phyloP scores from a whole-genome alignment of 2,329 filamentous ascomycete species.

The Dactylellina cionopaga region DNA sequence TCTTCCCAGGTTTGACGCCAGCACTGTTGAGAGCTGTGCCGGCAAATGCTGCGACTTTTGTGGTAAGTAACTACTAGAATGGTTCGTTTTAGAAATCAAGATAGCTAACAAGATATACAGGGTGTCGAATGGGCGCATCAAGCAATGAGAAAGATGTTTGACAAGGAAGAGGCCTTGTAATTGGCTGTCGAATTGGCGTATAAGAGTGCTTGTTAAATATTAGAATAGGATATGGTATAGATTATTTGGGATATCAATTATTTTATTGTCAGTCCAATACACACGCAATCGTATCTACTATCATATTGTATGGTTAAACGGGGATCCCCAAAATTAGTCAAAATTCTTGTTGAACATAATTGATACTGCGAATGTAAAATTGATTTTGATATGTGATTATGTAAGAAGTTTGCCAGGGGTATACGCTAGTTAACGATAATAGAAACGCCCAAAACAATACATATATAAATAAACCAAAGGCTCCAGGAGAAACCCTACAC shows the following conservation, averaged over 20 bases:
- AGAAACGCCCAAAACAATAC: conserved; percentile 5
- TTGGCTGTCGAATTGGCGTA: neutral
- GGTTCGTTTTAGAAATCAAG: neutral
- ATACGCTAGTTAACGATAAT: too few relatives aligned
- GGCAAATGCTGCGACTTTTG: conserved; percentile 94
- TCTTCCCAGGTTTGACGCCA: conserved; percentile 96
- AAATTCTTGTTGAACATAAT: too few relatives aligned
- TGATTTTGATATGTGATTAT: too few relatives aligned
- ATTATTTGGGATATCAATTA: conserved; percentile 26
- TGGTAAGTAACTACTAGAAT: conserved; percentile 54
- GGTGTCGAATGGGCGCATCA: conserved; percentile 85
- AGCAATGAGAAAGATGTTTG: conserved; percentile 79
- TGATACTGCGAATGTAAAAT: too few relatives aligned
- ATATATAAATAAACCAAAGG: neutral
- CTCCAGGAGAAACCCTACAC: neutral
- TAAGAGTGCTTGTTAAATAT: conserved; percentile 37
- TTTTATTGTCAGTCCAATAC: conserved; percentile 9
- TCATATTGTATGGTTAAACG: too few relatives aligned
- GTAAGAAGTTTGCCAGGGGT: too few relatives aligned
- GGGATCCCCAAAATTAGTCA: too few relatives aligned
- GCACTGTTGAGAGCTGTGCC: conserved; percentile 92
- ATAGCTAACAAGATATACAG: conserved; percentile 59
- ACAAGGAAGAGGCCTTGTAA: conserved; percentile 28
- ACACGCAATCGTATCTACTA: too few relatives aligned
- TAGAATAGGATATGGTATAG: conserved; percentile 33